Conservation (phyloP, 2,329 filamentous ascomycete genomes). For the Beauveria australis region DNA sequence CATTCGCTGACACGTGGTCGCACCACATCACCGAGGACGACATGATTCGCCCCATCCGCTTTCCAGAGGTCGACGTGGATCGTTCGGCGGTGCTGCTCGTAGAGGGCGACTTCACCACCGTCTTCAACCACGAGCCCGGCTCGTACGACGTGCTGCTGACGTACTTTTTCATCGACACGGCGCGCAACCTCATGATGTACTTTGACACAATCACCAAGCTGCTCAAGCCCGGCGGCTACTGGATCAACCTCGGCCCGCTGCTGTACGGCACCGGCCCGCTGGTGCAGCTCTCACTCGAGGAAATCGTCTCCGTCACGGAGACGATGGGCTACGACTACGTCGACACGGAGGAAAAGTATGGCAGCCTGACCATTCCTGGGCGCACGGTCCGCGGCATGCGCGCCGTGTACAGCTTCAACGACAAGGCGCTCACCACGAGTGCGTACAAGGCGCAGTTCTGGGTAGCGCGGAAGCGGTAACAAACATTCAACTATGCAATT, state of each 20-base stretch:
- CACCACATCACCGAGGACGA: slow-evolving; percentile 42
- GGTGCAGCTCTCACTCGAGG: slow-evolving; percentile 46
- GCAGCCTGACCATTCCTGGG: slow-evolving; percentile 32
- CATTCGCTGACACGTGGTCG: slow-evolving; percentile 49
- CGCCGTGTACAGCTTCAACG: slow-evolving; percentile 45
- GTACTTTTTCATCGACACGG: slow-evolving; percentile 55
- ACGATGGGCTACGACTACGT: slow-evolving; percentile 44
- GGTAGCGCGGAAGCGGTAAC: slow-evolving; percentile 30
- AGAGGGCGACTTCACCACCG: slow-evolving; percentile 49
- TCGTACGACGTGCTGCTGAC: slow-evolving; percentile 44
- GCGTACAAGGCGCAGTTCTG: slow-evolving; percentile 48
- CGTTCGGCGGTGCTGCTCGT: slow-evolving; percentile 34
- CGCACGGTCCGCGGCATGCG: slow-evolving; percentile 35
- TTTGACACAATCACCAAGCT: slow-evolving; percentile 43
- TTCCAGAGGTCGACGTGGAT: slow-evolving; percentile 34
- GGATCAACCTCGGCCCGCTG: slow-evolving; percentile 49
- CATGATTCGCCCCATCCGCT: slow-evolving; percentile 36
- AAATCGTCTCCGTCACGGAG: slow-evolving; percentile 40
- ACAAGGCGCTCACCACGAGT: slow-evolving; percentile 40
- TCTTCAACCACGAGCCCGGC: slow-evolving; percentile 20
- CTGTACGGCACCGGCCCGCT: slow-evolving; percentile 47
- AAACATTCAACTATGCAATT: neutral
- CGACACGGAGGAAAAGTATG: slow-evolving; percentile 32
- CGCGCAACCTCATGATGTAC: slow-evolving; percentile 46
- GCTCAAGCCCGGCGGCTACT: slow-evolving; percentile 39